Base-by-base conservation (phyloP, 192 early-diverging fungal species). In the Anaeromyces robustus region DNA sequence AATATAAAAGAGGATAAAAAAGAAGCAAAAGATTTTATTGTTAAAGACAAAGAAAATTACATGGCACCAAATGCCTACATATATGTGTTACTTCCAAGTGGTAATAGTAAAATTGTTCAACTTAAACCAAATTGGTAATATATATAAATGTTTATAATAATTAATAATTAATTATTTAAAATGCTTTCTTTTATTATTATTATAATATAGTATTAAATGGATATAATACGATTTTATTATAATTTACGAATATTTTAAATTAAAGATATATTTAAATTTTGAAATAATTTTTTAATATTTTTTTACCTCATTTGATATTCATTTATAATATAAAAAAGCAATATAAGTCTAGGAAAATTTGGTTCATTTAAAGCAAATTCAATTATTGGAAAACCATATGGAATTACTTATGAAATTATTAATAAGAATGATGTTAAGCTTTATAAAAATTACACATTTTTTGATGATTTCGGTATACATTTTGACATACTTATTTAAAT, bases 351-450 rank as follows among this genome's bases (percentile, higher is more conserved):
- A 34, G 97, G 97, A 78, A 98, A 97, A 85, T 97, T 98, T 88
- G 97, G 97, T 37, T 87, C 87, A 32, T 96, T 97, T 86, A 83
- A 89, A 79, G 89, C 90, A 16, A 88, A 92, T 81, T 92, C 90
- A 80, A 86, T 98, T 28, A 92, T 98, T 78, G 97, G 95, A 5
- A 85, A 89, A 52, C 89, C 92, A 2, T 97, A 92, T 85, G 94
- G 94, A 37, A 85, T 94, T 43, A 92, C 93, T 0, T 97, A 92
- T 77, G 95, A 96, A 85, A 95, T 96, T 30, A 87, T 89, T 78
- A 92, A 91, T 83, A 87, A 85, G 79, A 77, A 83, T 77, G 30
- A 79, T 30, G 77, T 43, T 17, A 29, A 83, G 28, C 29, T 77
- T 29, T 82, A 82, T 17, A 30, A 30, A 26, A 31, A 31, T 29